These are phyloP conservation scores for Purpureocillium takamizusanense DNA, from an alignment of 2,329 filamentous ascomycete species.

Conservation along the genomic window DNA sequence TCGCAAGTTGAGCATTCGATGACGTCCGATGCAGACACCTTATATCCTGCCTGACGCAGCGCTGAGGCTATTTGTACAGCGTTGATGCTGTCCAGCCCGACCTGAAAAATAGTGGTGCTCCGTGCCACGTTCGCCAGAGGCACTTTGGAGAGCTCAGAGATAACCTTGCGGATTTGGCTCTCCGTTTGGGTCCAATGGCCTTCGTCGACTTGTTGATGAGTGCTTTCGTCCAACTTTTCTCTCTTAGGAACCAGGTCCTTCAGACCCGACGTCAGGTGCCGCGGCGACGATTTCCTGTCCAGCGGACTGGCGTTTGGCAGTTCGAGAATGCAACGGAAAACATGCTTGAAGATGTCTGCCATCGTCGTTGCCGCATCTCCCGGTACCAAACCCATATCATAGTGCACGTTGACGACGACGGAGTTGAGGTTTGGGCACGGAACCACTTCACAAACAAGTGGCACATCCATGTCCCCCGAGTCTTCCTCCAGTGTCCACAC, in stretches of 20 bases:
- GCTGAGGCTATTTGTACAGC: constrained; percentile 67
- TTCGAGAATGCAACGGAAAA: constrained; percentile 15
- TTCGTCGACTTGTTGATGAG: constrained; percentile 7
- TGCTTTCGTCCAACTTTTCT: constrained; percentile 9
- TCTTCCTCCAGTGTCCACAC: constrained; percentile 52
- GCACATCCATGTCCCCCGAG: constrained; percentile 60
- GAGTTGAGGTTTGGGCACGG: constrained; percentile 43
- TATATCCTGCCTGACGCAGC: constrained; percentile 50
- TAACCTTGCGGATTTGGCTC: constrained; percentile 39
- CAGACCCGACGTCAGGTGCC: constrained; percentile 9
- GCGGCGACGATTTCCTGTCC: constrained; percentile 13
- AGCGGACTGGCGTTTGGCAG: constrained; percentile 16
- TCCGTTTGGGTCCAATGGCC: constrained; percentile 43
- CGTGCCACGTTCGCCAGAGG: constrained; percentile 40
- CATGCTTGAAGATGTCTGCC: constrained; percentile 19
- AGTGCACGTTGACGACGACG: constrained; percentile 54
- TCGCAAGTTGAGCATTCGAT: constrained; percentile 50
- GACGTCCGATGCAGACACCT: constrained; percentile 62
- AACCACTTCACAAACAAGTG: constrained; percentile 66
- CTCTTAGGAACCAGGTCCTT: constrained; percentile 10
- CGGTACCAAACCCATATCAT: constrained; percentile 35
- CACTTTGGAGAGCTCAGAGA: constrained; percentile 50
- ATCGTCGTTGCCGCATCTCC: constrained; percentile 16
- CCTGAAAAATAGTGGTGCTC: constrained; percentile 68
- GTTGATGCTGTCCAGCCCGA: constrained; percentile 89